These are phyloP conservation scores for Cytospora paraplurivora DNA, from an alignment of 2,329 filamentous ascomycete genomes.

Conservation along the genomic window DNA sequence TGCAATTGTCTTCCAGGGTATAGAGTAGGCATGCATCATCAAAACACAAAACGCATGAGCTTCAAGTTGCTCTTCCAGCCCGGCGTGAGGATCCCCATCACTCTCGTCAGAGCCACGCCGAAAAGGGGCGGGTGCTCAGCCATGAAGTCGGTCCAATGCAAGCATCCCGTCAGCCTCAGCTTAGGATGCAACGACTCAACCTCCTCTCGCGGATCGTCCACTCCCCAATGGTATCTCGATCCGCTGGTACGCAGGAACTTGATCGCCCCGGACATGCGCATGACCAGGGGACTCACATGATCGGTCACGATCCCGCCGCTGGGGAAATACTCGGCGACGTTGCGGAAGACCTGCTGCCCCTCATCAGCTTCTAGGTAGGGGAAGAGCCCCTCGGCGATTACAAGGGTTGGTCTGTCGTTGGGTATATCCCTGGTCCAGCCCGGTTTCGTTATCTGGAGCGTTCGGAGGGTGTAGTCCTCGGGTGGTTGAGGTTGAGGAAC, in stretches of 20 bases:
- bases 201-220: slow-evolving; percentile 8
- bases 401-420: slow-evolving; percentile 12
- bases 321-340: slow-evolving; percentile 9
- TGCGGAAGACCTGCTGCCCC: slow-evolving; percentile 3
- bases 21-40: neutral
- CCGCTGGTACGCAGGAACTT: slow-evolving; percentile 15
- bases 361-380: neutral
- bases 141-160: slow-evolving; percentile 21
- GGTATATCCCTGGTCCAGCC: slow-evolving; percentile 20
- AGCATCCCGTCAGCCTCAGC: slow-evolving; percentile 12
- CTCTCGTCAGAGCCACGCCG: neutral
- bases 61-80: slow-evolving; percentile 14
- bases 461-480: slow-evolving; percentile 21
- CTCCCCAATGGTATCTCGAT: slow-evolving; percentile 7
- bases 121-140: slow-evolving; percentile 15
- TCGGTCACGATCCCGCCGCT: slow-evolving; percentile 5
- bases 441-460: slow-evolving; percentile 11
- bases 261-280: slow-evolving; percentile 3
- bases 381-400: slow-evolving; percentile 9
- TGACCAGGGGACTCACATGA: slow-evolving; percentile 6
- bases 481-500: slow-evolving; percentile 6
- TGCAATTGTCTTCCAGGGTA: neutral
- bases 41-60: slow-evolving; percentile 9
- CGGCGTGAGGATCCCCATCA: slow-evolving; percentile 5
- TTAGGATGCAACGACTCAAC: slow-evolving; percentile 12